These are phyloP conservation scores for Cladophialophora chaetospira DNA, from an alignment of 2,329 filamentous ascomycete genomes.

Conservation along the genomic window DNA sequence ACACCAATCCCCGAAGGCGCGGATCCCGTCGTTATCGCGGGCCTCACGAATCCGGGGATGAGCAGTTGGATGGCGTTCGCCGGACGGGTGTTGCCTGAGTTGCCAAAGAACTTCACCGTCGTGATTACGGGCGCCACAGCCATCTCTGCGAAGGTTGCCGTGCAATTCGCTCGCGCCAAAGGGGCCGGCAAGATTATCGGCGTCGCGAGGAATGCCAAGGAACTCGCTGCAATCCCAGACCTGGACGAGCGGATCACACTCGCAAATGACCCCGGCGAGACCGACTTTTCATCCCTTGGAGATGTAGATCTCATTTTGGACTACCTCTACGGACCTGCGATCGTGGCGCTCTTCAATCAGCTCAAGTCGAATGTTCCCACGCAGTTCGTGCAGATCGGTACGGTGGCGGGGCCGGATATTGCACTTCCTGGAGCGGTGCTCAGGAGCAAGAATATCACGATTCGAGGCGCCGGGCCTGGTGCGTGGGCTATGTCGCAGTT, in stretches of 20 bases:
- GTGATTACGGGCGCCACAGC: conserved; percentile 58
- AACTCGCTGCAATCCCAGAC: conserved; percentile 44
- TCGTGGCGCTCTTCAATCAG: conserved; percentile 45
- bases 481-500: conserved; percentile 44
- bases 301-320: conserved; percentile 59
- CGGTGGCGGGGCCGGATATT: conserved; percentile 45
- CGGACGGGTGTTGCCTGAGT: conserved; percentile 40
- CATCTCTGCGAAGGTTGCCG: conserved; percentile 55
- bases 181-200: conserved; percentile 57
- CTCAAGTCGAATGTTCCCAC: conserved; percentile 48
- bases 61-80: conserved; percentile 61
- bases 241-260: conserved; percentile 54
- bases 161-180: conserved; percentile 50
- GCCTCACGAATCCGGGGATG: conserved; percentile 57
- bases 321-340: conserved; percentile 57
- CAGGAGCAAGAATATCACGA: conserved; percentile 52
- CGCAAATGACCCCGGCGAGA: conserved; percentile 39
- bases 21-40: conserved; percentile 54
- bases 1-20: conserved; percentile 49
- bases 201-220: conserved; percentile 50
- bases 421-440: conserved; percentile 48
- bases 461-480: conserved; percentile 52
- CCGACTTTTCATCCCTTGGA: conserved; percentile 45
- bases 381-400: conserved; percentile 58
- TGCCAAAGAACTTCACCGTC: conserved; percentile 50